Conservation (phyloP, 768 basidiomycete genomes). For the Daedaleopsis sinensis region DNA sequence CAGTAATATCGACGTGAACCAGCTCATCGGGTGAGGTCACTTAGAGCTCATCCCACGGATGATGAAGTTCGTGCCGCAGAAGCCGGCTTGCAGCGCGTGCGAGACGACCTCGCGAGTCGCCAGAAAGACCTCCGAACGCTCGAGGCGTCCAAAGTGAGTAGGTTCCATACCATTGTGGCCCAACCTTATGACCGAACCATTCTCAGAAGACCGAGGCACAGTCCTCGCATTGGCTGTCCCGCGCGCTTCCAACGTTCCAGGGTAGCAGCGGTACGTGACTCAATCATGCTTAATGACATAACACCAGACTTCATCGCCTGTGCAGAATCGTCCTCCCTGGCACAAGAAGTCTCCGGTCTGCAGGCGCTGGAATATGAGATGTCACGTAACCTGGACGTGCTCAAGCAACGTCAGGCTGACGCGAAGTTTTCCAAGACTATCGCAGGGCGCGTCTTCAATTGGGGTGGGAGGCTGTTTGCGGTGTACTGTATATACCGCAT, state of each 20-base stretch:
- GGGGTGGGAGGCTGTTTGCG: constrained; percentile 58
- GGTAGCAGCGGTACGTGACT: constrained; percentile 39
- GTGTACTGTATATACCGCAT: constrained; percentile 68
- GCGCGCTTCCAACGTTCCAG: constrained; percentile 52
- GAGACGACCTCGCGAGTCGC: constrained; percentile 54
- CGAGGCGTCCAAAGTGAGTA: constrained; percentile 31
- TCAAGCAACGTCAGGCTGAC: constrained; percentile 51
- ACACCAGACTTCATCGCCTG: neutral
- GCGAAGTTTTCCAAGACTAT: constrained; percentile 56
- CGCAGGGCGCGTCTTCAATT: constrained; percentile 51
- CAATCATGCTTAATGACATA: neutral
- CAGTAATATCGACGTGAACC: neutral
- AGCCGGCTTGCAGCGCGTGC: constrained; percentile 59
- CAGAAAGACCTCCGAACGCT: constrained; percentile 37
- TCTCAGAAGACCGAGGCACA: constrained; percentile 18
- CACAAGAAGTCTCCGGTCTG: constrained; percentile 65
- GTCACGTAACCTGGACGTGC: constrained; percentile 52
- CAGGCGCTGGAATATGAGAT: constrained; percentile 72
- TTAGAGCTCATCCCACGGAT: constrained; percentile 43
- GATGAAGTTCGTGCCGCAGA: constrained; percentile 58
- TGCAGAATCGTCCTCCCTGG: constrained; percentile 40
- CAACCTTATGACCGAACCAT: neutral
- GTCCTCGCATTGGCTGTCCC: constrained; percentile 46
- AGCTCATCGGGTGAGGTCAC: neutral
- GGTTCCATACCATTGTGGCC: neutral